Base-by-base conservation (phyloP, 2,329 filamentous ascomycete genomes). In the Phyllosticta paracitricarpa region DNA sequence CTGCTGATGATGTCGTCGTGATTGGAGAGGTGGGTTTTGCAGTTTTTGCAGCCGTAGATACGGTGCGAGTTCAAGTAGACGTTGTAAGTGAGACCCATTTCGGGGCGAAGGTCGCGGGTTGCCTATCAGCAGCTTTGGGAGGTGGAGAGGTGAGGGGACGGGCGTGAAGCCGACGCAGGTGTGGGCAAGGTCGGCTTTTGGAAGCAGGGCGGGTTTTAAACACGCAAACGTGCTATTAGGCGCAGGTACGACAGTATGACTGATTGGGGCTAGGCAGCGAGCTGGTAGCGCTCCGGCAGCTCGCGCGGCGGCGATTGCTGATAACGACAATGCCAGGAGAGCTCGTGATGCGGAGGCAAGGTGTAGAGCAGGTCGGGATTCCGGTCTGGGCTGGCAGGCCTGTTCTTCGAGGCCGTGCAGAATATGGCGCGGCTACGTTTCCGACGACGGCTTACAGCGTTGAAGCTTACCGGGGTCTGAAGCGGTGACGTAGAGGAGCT, bases 1-100 rank as follows among this genome's bases (percentile, higher is more conserved):
- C 91, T 82, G 71, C 91, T 96, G 66, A 97, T 91, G 66, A 99
- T 97, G 71, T 97, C 91, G 68, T 97, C 91, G 69, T 96, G 91
- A 73, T 96, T 94, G 33, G 92, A 88, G 19, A 99, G 84, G 72
- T 99, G 94, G 7, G 94, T 90, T 76, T 97, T 97, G 85, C 94
- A 99, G 70, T 83, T 84, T 79, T 93, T 93, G 84, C 74, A 97
- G 66, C 90, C 91, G 75, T 94, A 96, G 72, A 97, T 93, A 76
- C 89, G 89, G 76, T 81, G 84, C 71, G 89, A 88, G 75, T 86
- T 89, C 66, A 96, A 86, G 75, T 96, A 97, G 64, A 89, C 86
- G 77, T 96, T 96, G 81, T 96, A 96, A 63, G 87, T 81, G 68
- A 97, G 86, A 67, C 91, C 91, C 91, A 96, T 96, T 56, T 51